A percentile compares a stretch with the other conserved stretches of the same genome.
These are phyloP conservation scores for Kockiozyma suomiensis DNA, from an alignment of 805 yeast genomes.

Conservation along the genomic window DNA sequence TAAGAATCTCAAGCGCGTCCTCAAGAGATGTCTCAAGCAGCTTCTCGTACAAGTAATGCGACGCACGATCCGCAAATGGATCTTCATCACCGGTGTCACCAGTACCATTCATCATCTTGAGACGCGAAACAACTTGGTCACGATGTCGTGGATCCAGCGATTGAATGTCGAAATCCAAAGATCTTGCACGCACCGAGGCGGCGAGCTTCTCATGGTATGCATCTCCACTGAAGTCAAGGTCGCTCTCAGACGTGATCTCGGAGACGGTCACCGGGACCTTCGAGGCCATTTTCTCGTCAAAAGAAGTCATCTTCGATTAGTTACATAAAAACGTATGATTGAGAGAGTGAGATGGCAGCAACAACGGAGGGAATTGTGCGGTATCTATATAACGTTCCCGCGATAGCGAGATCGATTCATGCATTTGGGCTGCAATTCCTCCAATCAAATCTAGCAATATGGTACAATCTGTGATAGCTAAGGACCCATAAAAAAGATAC, in stretches of 20 bases:
- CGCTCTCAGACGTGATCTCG: background rate
- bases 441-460: too few relatives aligned
- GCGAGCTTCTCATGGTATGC: background rate
- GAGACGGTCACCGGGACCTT: background rate
- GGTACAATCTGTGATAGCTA: too few relatives aligned
- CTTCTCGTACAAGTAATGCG: slow-evolving; percentile 20
- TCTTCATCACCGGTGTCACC: slow-evolving; percentile 26
- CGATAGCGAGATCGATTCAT: too few relatives aligned
- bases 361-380: too few relatives aligned
- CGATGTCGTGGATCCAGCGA: slow-evolving; percentile 11
- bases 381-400: too few relatives aligned
- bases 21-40: slow-evolving; percentile 35
- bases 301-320: background rate
- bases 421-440: too few relatives aligned
- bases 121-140: slow-evolving; percentile 11
- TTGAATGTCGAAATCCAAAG: slow-evolving; percentile 8
- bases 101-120: slow-evolving; percentile 24
- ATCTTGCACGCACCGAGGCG: slow-evolving; percentile 6
- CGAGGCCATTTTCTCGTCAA: background rate
- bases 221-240: background rate
- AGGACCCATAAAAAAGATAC: too few relatives aligned
- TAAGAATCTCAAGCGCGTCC: slow-evolving; percentile 48
- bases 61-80: slow-evolving; percentile 25
- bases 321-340: too few relatives aligned
- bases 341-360: too few relatives aligned